Base-by-base conservation (phyloP, 495 filamentous ascomycete species). In the Bacidia gigantensis region DNA sequence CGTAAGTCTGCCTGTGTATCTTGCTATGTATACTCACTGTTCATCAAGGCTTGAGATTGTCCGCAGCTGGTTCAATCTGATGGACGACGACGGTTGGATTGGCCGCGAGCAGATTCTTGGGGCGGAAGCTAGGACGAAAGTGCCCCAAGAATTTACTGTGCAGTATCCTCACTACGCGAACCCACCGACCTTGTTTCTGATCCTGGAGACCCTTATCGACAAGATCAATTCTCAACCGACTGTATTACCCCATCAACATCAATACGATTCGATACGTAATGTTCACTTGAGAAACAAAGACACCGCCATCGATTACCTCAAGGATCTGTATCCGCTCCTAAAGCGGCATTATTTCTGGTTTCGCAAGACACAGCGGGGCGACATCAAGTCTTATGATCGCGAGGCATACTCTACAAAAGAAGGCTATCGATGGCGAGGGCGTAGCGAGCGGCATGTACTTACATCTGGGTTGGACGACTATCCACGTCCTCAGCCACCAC, bases 81-180 rank as follows among this genome's bases (percentile, higher is more conserved):
- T 96, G 76, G 92, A 98, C 59, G 88, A 92, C 39, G 89, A 97
- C 62, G 92, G 92, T 44, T 98, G 92, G 92, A 97, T 98, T 68
- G 87, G 79, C 3, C 84, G 92, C 39, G 92, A 98, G 66, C 93
- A 97, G 67, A 98, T 98, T 49, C 77, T 98, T 9, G 92, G 92
- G 45, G 65, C 75, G n/a, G 92, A 98, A 67, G 92, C 92, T 35
- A 81, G 92, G 44, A 94, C 85, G 71, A 98, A 97, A 67, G 92
- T 98, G 11, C 92, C 92, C 1, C 62, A 67, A n/a, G 89, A 98
- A 65, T 98, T 98, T 64, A 93, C 95, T 55, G 76, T 86, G 26
- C 92, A 98, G 59, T 97, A 96, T 64, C 92, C 92, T 24, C 92
- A 97, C 65, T 96, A 97, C 60, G 92, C 92, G 46, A 98, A 98